Conservation (phyloP, 2,329 filamentous ascomycete genomes). For the Diatrype stigma region DNA sequence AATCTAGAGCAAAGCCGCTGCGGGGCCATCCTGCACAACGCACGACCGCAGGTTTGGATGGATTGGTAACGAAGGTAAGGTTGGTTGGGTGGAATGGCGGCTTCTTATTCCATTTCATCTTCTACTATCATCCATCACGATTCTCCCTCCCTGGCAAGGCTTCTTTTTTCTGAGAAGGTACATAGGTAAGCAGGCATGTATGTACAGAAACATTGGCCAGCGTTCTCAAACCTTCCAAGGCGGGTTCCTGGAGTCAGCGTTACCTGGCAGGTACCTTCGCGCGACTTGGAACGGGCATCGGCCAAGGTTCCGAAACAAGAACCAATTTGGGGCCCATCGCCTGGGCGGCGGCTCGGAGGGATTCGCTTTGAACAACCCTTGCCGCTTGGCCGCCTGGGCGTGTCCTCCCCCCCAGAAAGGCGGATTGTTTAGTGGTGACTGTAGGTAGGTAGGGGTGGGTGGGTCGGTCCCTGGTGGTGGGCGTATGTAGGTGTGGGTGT, state of each 20-base stretch:
- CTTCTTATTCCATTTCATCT: too few relatives aligned
- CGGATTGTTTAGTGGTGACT: background rate
- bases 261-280: background rate
- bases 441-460: background rate
- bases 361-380: constrained; percentile 25
- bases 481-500: background rate
- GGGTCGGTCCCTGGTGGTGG: background rate
- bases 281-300: background rate
- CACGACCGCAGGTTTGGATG: too few relatives aligned
- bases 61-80: too few relatives aligned
- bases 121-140: too few relatives aligned
- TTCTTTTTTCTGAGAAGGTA: too few relatives aligned
- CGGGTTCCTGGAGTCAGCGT: background rate
- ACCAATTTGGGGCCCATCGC: constrained; percentile 7
- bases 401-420: background rate
- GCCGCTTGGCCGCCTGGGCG: constrained; percentile 16
- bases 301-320: constrained; percentile 1
- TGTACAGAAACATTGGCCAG: background rate
- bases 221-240: background rate
- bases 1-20: too few relatives aligned
- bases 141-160: too few relatives aligned
- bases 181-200: too few relatives aligned
- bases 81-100: too few relatives aligned
- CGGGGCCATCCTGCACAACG: too few relatives aligned
- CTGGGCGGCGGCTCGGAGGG: constrained; percentile 26